Evolutionary conservation across 768 basidiomycete species (phyloP).

Genomic region (Leccinum incarnatum): DNA sequence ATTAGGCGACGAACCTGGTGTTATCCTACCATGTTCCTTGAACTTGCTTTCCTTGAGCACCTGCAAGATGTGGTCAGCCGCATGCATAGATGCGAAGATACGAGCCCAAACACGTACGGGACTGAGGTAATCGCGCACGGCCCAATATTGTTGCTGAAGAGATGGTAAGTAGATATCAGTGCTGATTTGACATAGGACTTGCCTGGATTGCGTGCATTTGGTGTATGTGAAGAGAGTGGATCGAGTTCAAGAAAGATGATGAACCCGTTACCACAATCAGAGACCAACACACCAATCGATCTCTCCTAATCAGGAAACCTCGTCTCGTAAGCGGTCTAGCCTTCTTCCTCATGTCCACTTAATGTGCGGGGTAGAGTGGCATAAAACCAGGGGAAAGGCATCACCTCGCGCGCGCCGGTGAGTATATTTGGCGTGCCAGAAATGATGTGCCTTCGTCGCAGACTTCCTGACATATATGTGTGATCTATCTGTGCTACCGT

Average conservation of each 20-base stretch:
- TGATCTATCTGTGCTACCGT: too few species aligned
- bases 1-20: slow-evolving; percentile 61
- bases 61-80: slow-evolving; percentile 43
- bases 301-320: slow-evolving; percentile 31
- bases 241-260: slow-evolving; percentile 19
- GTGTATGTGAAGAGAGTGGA: slow-evolving; percentile 2
- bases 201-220: slow-evolving; percentile 53
- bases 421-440: too few species aligned
- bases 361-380: too few species aligned
- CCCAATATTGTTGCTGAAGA: slow-evolving; percentile 84
- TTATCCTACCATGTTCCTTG: slow-evolving; percentile 97
- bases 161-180: neutral
- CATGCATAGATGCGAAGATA: slow-evolving; percentile 18
- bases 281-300: slow-evolving; percentile 33
- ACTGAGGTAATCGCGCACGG: slow-evolving; percentile 90
- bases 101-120: slow-evolving; percentile 53
- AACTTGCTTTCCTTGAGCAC: slow-evolving; percentile 98
- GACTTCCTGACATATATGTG: too few species aligned
- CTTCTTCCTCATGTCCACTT: too few species aligned
- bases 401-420: too few species aligned
- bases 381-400: too few species aligned
- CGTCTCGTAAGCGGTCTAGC: slow-evolving; percentile 9
- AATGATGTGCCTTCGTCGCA: too few species aligned
- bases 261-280: slow-evolving; percentile 26
- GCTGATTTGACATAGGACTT: neutral